Evolutionary conservation across 768 basidiomycete genomes (phyloP), one percentile per base, ranked within the genome.

Genomic region (Pleurotus salmoneostramineus): DNA sequence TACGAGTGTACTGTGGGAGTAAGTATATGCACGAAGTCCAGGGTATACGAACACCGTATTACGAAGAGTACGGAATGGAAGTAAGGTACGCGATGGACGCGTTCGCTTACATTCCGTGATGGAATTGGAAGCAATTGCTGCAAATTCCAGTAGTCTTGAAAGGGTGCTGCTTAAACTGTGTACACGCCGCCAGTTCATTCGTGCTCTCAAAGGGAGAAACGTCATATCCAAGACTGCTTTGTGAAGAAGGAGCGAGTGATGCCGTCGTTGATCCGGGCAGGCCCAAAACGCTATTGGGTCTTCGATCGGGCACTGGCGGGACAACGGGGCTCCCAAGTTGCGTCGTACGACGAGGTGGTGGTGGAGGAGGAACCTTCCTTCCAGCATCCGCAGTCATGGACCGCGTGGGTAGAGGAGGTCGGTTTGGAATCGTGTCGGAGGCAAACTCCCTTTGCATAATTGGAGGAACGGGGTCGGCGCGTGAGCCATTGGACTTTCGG

Each of bases 131-230:
- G 68, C 88, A 91, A 61, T 83, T 85, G 61, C 75, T 83, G 69
- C 88, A 88, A 72, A 83, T 75, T 5, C 86, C 85, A 65, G 78
- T 77, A 47, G 77, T 74, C 71, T 88, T 85, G 73, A 85, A 84
- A 44, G 83, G 83, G 66, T 84, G 84, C 71, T 88, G 85, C 64
- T 80, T 81, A 69, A 89, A 88, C 47, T 78, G 74, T 21, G 60
- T 66, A 64, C 88, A 87, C 7, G 70, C 73, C 32, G 60, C 60
- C 45, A 81, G 67, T 60, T 88, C 85, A 33, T 73, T 71, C 40
- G 78, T 74, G 63, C 85, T 88, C 62, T 88, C 86, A 60, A 89
- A 89, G 21, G 88, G 85, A 48, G 86, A 87, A 36, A 73, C 69
- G 58, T 83, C 77, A 57, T 79, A 74, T 12, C 65, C 67, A 56